Evolutionary conservation across 352 stramenopile species (phyloP), one percentile per base, ranked within the genome.

Genomic region (Phytophthora cactorum): DNA sequence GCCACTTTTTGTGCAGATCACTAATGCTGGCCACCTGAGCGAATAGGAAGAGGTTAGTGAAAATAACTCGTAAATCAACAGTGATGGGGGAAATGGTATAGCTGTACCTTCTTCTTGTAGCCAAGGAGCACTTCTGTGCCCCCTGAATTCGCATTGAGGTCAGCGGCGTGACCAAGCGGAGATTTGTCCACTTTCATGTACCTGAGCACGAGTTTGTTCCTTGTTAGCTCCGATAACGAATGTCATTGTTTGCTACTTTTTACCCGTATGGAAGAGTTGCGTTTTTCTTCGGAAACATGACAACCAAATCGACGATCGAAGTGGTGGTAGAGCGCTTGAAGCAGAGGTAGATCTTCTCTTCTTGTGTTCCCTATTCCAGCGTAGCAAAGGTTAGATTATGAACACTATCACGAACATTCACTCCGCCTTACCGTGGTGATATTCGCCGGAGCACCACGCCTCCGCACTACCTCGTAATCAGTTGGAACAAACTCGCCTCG

Each of bases 231-330:
- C 31, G 25, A 9, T 28, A 41, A 27, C 15, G 15, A 52, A 52
- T 15, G 28, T 7, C n/a, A 54, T 12, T 25, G 47, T 41, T 29
- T 51, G 29, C 2, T 36, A 56, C 32, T 9, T 8, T 59, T 54
- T 77, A 96, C 84, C 86, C 84, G 45, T 94, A 96, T 5, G 86
- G 87, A 28, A 92, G 68, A 25, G 81, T 92, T 39, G 94, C 88
- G n/a, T 85, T 88, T 63, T 96, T 96, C 41, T 83, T 86, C 2
- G 88, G 85, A 17, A 93, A 95, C 14, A 96, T 46, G 27, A 95
- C 75, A 7, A 81, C 70, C 28, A 94, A 71, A 51, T 93, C 86
- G 22, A 82, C 70, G 31, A 96, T 86, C 2, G 77, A 76, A 6
- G 84, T 88, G 31, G 60, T 84, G 17, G 70, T 47, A 3, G 85